Evolutionary conservation across 345 rosid species (phyloP), one percentile per base, ranked within the genome.

Genomic region (Fremontodendron californicum): DNA sequence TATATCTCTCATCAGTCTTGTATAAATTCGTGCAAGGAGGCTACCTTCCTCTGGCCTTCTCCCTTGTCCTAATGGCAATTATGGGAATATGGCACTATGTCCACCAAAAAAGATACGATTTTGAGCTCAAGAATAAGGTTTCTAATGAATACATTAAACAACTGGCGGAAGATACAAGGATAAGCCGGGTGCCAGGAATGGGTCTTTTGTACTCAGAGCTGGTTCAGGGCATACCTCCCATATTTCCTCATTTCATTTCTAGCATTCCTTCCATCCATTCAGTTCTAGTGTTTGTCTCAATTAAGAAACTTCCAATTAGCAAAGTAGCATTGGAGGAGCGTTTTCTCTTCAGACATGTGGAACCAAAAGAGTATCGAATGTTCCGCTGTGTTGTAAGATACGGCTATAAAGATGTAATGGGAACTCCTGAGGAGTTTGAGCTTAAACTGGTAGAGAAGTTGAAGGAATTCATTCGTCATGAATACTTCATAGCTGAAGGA

Each of bases 161-260:
- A 16, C 81, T 89, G 66, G 87, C 79, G 6, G 37, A 78, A 0
- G 82, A 80, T 25, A 84, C 87, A 2, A 72, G 73, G 2, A 75
- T 94, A 25, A 86, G 78, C 42, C 73, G 96, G 27, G 58, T 90
- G 5, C 92, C 92, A 0, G 96, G 98, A 70, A 82, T 94, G 1
- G 96, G 89, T 9, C 82, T 94, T 63, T 78, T 91, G 46, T 91
- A 90, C 83, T 85, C 94, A 0, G 95, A 93, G 82, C 91, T 91
- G 45, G 94, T 89, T 16, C 92, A 93, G 15, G 97, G 97, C 39
- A 89, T 90, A 51, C 93, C 97, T 57, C 98, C 93, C 0, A 84
- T 93, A 48, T 86, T 91, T 68, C 78, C 92, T 23, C 98, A 93
- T 45, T 91, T 85, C 71, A 62, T 94, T 1, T 68, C 88, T 2